These are phyloP conservation scores for Silene latifolia DNA, from an alignment of 148 eudicot species.

Conservation along the genomic window DNA sequence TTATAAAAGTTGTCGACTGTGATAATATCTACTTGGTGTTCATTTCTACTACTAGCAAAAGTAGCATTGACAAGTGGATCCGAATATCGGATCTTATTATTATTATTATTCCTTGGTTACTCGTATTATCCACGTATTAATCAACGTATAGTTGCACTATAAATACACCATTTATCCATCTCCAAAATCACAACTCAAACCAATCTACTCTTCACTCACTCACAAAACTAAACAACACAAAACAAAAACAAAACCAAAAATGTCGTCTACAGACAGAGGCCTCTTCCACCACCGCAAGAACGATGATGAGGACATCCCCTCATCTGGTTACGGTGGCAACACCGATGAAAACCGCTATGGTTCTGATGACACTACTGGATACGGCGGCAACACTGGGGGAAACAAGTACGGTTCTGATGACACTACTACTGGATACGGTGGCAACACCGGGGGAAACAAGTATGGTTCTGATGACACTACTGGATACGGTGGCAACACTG, in stretches of 20 bases:
- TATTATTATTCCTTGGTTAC: neutral
- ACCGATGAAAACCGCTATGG: slow-evolving; percentile 13
- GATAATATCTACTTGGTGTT: neutral
- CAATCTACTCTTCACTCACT: neutral
- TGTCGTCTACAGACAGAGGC: slow-evolving; percentile 9
- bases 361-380: slow-evolving; percentile 5
- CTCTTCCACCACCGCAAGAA: slow-evolving; percentile 30
- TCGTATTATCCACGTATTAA: slow-evolving; percentile 11
- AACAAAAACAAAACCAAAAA: neutral
- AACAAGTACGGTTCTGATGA: slow-evolving; percentile 19
- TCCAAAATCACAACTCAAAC: neutral
- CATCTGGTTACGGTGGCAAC: slow-evolving; percentile 11
- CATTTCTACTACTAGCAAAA: neutral
- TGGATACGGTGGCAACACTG: slow-evolving; percentile 14
- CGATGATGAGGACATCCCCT: slow-evolving; percentile 18
- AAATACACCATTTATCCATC: neutral
- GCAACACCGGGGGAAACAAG: slow-evolving; percentile 8
- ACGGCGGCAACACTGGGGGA: neutral
- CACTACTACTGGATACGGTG: slow-evolving; percentile 15
- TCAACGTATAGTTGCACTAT: neutral
- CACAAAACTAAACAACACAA: neutral
- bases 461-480: slow-evolving; percentile 17
- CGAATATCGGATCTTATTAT: slow-evolving; percentile 4
- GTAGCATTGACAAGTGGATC: neutral
- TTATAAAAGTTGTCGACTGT: too few relatives aligned